phyloP scores from a whole-genome alignment of 2,329 filamentous ascomycete genomes.

The Diplocarpon rosae region DNA sequence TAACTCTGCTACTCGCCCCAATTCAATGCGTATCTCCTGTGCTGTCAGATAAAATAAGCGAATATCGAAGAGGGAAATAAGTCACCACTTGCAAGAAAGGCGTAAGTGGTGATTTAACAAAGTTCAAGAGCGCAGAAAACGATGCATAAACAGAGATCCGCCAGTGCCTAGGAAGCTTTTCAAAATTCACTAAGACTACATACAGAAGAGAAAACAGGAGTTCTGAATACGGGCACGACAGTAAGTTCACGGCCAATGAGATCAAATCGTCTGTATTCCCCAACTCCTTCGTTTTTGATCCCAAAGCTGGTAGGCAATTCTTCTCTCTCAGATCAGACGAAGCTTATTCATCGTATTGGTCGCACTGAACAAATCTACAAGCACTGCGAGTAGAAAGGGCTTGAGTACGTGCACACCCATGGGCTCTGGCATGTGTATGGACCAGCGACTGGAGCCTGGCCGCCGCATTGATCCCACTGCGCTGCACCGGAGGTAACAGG shows the following conservation, averaged over 20 bases:
- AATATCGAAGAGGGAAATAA: too few species aligned
- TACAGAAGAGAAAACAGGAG: neutral
- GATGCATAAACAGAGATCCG: neutral
- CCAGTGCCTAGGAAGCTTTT: too few species aligned
- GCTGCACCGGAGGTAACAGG: constrained; percentile 7
- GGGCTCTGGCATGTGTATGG: constrained; percentile 24
- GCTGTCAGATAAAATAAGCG: too few species aligned
- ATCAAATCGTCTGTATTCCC: neutral
- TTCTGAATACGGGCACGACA: neutral
- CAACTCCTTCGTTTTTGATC: neutral
- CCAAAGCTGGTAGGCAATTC: too few species aligned
- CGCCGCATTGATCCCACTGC: constrained; percentile 29
- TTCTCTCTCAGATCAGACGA: too few species aligned
- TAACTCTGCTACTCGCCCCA: too few species aligned
- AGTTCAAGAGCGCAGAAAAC: neutral
- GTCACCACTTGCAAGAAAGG: too few species aligned
- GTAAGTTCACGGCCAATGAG: neutral
- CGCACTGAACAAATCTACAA: too few species aligned
- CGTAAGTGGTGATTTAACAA: neutral
- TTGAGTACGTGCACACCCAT: constrained; percentile 19
- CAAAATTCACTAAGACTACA: neutral
- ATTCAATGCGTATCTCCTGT: too few species aligned
- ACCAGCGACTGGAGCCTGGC: constrained; percentile 26
- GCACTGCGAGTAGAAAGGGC: constrained; percentile 31
- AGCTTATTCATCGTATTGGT: too few species aligned